Evolutionary conservation across 2,329 filamentous ascomycete species (phyloP), one percentile per base, ranked within the genome.

Genomic region (Trichoderma breve): DNA sequence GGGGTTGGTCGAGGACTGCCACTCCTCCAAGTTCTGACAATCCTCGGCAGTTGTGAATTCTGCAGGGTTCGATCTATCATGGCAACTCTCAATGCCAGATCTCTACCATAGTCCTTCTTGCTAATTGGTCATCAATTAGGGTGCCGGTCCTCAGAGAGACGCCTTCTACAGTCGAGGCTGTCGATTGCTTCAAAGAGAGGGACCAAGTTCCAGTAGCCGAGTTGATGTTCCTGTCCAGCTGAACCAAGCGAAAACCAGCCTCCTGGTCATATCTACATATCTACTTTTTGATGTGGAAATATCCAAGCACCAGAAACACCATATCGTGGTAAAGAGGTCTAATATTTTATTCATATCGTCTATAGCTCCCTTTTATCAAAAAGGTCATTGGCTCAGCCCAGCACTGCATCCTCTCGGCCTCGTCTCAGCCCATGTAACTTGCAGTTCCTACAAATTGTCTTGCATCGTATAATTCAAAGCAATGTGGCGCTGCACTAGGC

Each of bases 401-500:
- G 32, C 18, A 9, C 34, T n/a, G 12, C 55, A 67, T 15, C 24
- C n/a, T 5, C n/a, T 55, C 47, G 3, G 14, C 9, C 21, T 57
- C 15, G 30, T 53, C 47, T 21, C 47, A 24, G 47, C 47, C n/a
- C 47, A 51, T 32, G 18, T 32, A 36, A 32, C 26, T 21, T 47
- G 18, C 5, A 36, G 26, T 26, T 32, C 53, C n/a, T n/a, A 26
- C 28, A 62, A 28, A 21, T 24, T 34, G 57, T 53, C 43, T 28
- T 51, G 28, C 57, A 70, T 36, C 67, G 47, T 53, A 61, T 70
- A 70, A 70, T 32, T 70, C 55, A 28, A 51, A 36, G 28, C 55
- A 30, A 62, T 36, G 67, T 51, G 71, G 64, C 64, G 57, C 64
- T 72, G 71, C 58, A 63, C 71, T 68, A 68, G 55, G 64, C 70